These are phyloP conservation scores for Elsinoe necatrix DNA, from an alignment of 2,329 filamentous ascomycete species.

Conservation along the genomic window DNA sequence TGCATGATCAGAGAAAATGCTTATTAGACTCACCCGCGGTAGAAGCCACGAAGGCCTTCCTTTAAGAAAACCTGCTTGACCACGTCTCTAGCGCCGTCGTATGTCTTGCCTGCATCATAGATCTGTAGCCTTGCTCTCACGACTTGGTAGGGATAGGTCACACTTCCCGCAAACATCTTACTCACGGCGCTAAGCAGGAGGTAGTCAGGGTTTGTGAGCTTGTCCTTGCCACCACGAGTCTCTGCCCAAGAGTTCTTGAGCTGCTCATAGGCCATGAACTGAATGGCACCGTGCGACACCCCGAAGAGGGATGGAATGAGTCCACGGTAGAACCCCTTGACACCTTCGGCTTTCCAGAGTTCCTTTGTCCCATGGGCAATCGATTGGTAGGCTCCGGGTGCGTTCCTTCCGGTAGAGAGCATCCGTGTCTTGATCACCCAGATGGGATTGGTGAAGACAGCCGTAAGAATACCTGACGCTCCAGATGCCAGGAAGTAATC, in stretches of 20 bases:
- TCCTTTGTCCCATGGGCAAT: slow-evolving; percentile 62
- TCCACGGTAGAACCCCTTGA: slow-evolving; percentile 78
- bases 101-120: slow-evolving; percentile 68
- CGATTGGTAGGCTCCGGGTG: slow-evolving; percentile 70
- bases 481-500: slow-evolving; percentile 79
- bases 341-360: slow-evolving; percentile 63
- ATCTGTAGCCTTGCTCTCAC: slow-evolving; percentile 81
- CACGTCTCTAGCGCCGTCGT: slow-evolving; percentile 65
- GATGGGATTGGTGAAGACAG: slow-evolving; percentile 82
- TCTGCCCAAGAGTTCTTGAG: slow-evolving; percentile 53
- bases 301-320: slow-evolving; percentile 75
- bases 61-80: slow-evolving; percentile 64
- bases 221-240: slow-evolving; percentile 29
- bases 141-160: slow-evolving; percentile 93
- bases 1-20: slow-evolving; percentile 9
- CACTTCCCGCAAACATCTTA: slow-evolving; percentile 81
- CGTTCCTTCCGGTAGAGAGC: slow-evolving; percentile 70
- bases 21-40: slow-evolving; percentile 57
- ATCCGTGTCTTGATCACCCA: slow-evolving; percentile 99
- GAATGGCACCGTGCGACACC: slow-evolving; percentile 84
- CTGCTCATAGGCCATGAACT: slow-evolving; percentile 90
- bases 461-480: slow-evolving; percentile 61
- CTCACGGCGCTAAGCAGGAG: slow-evolving; percentile 70
- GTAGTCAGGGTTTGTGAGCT: slow-evolving; percentile 64
- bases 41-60: slow-evolving; percentile 78